These are phyloP conservation scores for Candida cerambycidarum DNA, from an alignment of 805 yeast genomes.

Conservation along the genomic window DNA sequence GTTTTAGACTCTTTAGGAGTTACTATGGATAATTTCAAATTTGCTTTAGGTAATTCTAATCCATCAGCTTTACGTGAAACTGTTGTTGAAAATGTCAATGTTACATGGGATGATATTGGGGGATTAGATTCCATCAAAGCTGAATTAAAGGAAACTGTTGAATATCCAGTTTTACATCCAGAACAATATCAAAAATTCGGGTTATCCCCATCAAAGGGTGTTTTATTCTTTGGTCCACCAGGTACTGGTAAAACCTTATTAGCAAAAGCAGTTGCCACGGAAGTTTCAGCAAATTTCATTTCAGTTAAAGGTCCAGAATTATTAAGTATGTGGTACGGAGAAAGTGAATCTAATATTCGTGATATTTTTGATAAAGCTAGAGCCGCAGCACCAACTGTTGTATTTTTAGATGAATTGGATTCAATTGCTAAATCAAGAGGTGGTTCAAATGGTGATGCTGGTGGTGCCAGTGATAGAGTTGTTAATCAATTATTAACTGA, in stretches of 20 bases:
- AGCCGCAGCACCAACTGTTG: slow-evolving; percentile 99
- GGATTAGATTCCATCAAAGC: slow-evolving; percentile 95
- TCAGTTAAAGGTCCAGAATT: slow-evolving; percentile 97
- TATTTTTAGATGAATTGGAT: slow-evolving; percentile 96
- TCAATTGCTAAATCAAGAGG: slow-evolving; percentile 98
- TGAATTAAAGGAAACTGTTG: slow-evolving; percentile 98
- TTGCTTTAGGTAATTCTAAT: slow-evolving; percentile 95
- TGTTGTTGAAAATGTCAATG: slow-evolving; percentile 97
- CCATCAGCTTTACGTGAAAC: slow-evolving; percentile 99
- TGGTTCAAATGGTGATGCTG: slow-evolving; percentile 85
- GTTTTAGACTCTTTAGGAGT: slow-evolving; percentile 94
- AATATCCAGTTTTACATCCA: slow-evolving; percentile 98
- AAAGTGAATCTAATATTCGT: slow-evolving; percentile 94
- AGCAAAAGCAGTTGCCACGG: slow-evolving; percentile 99
- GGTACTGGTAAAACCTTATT: slow-evolving; percentile 99
- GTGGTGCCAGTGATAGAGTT: slow-evolving; percentile 95
- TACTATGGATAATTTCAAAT: slow-evolving; percentile 97
- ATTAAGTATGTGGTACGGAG: slow-evolving; percentile 99
- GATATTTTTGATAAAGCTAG: slow-evolving; percentile 98
- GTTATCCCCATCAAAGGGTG: slow-evolving; percentile 97
- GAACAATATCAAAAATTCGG: slow-evolving; percentile 98
- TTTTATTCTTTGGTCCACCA: slow-evolving; percentile 98
- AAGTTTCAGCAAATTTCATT: slow-evolving; percentile 96
- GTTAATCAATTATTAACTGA: slow-evolving; percentile 94
- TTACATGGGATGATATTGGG: slow-evolving; percentile 99